Evolutionary conservation across 73 alveolate genomes (phyloP), one percentile per base, ranked within the genome.

Genomic region (Symbiodinium natans): DNA sequence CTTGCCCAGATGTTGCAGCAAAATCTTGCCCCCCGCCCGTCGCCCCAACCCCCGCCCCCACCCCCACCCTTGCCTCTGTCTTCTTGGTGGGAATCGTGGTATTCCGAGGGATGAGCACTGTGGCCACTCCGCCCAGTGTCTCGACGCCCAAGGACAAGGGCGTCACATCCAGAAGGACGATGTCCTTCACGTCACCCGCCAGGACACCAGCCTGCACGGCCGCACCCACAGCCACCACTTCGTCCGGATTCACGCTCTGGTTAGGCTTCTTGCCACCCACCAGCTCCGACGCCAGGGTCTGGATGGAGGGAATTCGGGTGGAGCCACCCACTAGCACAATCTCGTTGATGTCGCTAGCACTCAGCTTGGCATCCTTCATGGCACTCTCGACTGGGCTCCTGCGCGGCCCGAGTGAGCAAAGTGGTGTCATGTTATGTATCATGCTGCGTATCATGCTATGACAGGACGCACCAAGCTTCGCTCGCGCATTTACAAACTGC

Each of bases 161-260:
- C 63, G 99, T 97, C 52, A 99, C 99, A 95, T 99, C 99, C 54
- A 95, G 83, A 85, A 99, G 93, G 85, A 98, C 93, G 25, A 98
- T 42, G 71, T 95, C 99, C 99, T 99, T 99, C 80, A 86, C 94
- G 38, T 82, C 98, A 48, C 94, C 99, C 19, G 93, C 93, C 39
- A 85, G 38, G 36, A 63, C 96, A 41, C 99, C 99, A 80, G 99
- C 99, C 84, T 99, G 99, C 56, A 99, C 99, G 4, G 99, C 99
- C 23, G 99, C 99, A 13, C 99, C 99, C 94, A 93, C 93, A 17
- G 99, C 99, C 59, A 99, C 99, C 0, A 99, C 99, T 96, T 99
- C 99, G 80, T 99, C 99, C 15, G 99, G 99, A 99, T 99, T 99
- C 94, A 99, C 99, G 75, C 99, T 99, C 98, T 99, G 99, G 99